These are phyloP conservation scores for Sparassis latifolia DNA, from an alignment of 1,284 basidiomycete species.

Conservation along the genomic window DNA sequence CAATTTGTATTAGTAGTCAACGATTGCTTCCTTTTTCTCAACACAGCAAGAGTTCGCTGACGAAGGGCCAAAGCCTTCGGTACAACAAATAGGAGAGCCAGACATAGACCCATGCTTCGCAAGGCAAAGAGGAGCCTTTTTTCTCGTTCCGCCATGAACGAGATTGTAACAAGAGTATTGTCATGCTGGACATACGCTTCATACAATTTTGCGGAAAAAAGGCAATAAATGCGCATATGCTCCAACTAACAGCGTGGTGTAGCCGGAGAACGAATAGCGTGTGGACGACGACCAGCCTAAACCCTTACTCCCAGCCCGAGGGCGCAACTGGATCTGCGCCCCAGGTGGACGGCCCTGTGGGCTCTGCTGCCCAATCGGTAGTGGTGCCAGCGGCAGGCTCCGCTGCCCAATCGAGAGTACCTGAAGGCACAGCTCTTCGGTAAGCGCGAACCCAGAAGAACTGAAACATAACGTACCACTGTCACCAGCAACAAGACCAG, in stretches of 20 bases:
- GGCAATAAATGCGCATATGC: slow-evolving; percentile 14
- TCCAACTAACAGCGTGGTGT: slow-evolving; percentile 7
- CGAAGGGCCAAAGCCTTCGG: too few relatives aligned
- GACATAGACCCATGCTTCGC: too few relatives aligned
- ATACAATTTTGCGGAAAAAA: slow-evolving; percentile 18
- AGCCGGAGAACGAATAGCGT: slow-evolving; percentile 21
- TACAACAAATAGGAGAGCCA: too few relatives aligned
- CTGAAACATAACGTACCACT: slow-evolving; percentile 43
- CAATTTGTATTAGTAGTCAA: too few relatives aligned
- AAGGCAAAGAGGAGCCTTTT: neutral
- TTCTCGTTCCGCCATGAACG: neutral
- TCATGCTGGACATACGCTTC: slow-evolving; percentile 21
- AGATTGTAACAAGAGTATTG: neutral
- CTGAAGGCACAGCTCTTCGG: slow-evolving; percentile 27
- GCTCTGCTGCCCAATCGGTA: slow-evolving; percentile 85
- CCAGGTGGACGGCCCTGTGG: slow-evolving; percentile 51
- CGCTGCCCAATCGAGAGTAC: slow-evolving; percentile 82
- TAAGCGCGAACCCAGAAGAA: neutral
- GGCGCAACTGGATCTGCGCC: slow-evolving; percentile 44
- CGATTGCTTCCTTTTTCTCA: too few relatives aligned
- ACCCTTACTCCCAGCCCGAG: slow-evolving; percentile 53
- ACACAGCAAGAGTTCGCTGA: too few relatives aligned
- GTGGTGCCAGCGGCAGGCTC: slow-evolving; percentile 48
- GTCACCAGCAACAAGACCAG: slow-evolving; percentile 63
- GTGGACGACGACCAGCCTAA: slow-evolving; percentile 7